phyloP scores from a whole-genome alignment of 257 asterid genomes.

The Forsythia suspensa region DNA sequence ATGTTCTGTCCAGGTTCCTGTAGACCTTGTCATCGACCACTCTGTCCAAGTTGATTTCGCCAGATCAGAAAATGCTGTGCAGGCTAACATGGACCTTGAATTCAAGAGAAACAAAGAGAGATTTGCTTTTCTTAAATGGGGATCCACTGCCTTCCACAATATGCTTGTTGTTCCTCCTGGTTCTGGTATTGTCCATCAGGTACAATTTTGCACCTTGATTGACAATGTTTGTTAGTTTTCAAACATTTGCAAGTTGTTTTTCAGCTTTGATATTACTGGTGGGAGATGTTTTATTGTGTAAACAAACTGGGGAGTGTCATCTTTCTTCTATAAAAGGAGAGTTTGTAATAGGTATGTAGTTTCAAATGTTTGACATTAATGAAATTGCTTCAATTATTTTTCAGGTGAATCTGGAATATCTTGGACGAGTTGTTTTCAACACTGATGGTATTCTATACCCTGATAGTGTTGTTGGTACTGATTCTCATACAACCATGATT shows the following conservation, averaged over 20 bases:
- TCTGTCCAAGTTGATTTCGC: constrained; percentile 95
- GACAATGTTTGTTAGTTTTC: background rate
- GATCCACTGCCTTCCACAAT: constrained; percentile 78
- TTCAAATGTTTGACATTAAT: background rate
- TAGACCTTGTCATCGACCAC: constrained; percentile 93
- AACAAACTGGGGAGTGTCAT: background rate
- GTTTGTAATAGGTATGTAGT: background rate
- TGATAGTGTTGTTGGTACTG: constrained; percentile 94
- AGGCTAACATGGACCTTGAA: constrained; percentile 87
- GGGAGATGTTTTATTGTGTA: background rate
- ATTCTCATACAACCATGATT: constrained; percentile 94
- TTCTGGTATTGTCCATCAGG: constrained; percentile 97
- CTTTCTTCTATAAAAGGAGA: background rate
- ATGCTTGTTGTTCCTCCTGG: constrained; percentile 99
- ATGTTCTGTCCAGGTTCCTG: constrained; percentile 69
- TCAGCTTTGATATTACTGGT: constrained; percentile 19
- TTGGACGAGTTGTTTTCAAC: constrained; percentile 92
- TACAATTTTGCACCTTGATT: constrained; percentile 21
- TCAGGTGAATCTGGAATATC: constrained; percentile 94
- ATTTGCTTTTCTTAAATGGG: constrained; percentile 95
- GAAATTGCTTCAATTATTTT: constrained; percentile 8
- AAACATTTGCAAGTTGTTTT: background rate
- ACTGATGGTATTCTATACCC: constrained; percentile 75
- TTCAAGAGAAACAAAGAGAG: constrained; percentile 86
- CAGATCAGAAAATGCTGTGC: constrained; percentile 89